Base-by-base conservation (phyloP, 352 stramenopile species). In the Phytophthora boehmeriae region DNA sequence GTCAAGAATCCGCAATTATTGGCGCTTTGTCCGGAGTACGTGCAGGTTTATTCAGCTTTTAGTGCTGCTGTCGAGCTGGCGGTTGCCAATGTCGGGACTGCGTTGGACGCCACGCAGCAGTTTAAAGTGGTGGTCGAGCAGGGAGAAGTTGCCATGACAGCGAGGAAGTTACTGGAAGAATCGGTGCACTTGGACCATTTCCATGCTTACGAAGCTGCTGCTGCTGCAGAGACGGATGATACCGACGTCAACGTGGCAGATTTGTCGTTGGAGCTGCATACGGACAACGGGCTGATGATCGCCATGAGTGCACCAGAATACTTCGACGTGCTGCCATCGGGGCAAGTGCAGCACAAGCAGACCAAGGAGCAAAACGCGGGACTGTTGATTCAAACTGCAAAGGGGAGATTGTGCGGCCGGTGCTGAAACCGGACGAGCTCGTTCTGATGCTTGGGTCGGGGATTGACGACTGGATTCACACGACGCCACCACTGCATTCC, bases 121-220 rank as follows among this genome's bases (percentile, higher is more conserved):
- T 75, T 92, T n/a, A 42, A 80, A 43, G 64, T 90, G 41, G 38
- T 66, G 42, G 61, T 52, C 5, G 75, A 79, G n/a, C 42, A 60
- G 30, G 70, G 68, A 10, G 61, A 55, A 10, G 44, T 68, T 17
- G 17, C 61, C 30, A 83, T 92, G 69, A 76, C 78, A 10, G 80
- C 78, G 4, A 71, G 78, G 44, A 73, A 80, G 49, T 53, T 93
- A 2, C 52, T 93, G 48, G 70, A 84, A 20, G 78, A 90, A 32
- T 89, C 82, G 20, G 72, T 90, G 54, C 83, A 92, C 54, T 64
- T 93, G 53, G 82, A 93, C 57, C 85, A 93, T 72, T 92, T 93
- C 50, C 85, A 93, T 50, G 76, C 83, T 11, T 93, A 93, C 56
- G 69, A 89, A 54, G 77, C 71, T 16, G 44, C 59, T 28, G 60